Evolutionary conservation across 2,329 filamentous ascomycete species (phyloP), one percentile per base, ranked within the genome.

Genomic region (Colletotrichum caudatum): DNA sequence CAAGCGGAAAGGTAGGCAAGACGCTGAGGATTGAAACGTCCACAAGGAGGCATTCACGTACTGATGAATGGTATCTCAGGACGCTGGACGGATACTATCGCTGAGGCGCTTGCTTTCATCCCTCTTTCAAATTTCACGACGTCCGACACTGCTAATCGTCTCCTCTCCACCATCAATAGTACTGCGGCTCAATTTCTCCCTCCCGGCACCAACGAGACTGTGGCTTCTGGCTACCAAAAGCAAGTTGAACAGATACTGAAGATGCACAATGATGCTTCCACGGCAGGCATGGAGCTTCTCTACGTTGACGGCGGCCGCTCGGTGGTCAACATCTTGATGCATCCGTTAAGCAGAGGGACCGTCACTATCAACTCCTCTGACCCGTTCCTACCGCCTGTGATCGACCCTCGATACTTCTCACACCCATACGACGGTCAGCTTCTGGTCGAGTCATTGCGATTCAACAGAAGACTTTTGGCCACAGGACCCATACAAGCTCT

Each of bases 261-360:
- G 11, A 77, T 80, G 61, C 77, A 79, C 59, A 61, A 77, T 41
- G 65, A 76, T 39, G 56, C 69, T 61, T 66, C 80, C 23, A 69
- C 78, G 64, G 57, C 73, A 7, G 26, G 74, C 4, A 72, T 75
- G 65, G 77, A 77, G 35, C 76, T 82, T 39, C 78, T 82, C 57
- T 82, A 78, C 74, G 75, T 77, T 59, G 71, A 79, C 73, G 75
- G 74, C 73, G n/a, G 78, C 61, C 73, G 80, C 51, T 75, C 71
- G 74, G 23, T 73, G 76, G 41, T 76, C 4, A 77, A 82, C 26
- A 79, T 80, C 59, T 74, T 80, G 44, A 76, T 80, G 68, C 81
- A 83, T 68, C 82, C 82, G 1, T 76, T 83, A 33, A 81, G 79
- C 64, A 78, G 82, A 20, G 82, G 82, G 33, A 80, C 79, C 12